A percentile compares a stretch with the other conserved stretches of the same genome.
Evolutionary conservation across 2,329 filamentous ascomycete species (phyloP).

Genomic region (Fusarium clavum): DNA sequence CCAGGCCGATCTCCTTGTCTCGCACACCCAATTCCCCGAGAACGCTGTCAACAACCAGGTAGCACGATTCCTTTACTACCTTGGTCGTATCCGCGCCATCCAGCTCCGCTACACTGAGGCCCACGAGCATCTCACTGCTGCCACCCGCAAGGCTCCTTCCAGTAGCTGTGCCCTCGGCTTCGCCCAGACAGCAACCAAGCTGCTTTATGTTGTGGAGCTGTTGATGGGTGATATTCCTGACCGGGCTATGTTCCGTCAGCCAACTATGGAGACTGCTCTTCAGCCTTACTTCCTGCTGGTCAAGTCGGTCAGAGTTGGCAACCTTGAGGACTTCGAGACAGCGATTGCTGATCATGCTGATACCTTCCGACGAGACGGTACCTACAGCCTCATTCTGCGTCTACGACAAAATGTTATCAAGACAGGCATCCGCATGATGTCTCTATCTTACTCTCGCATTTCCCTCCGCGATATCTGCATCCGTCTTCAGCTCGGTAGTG

Average conservation of each 20-base stretch:
- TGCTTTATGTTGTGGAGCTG: constrained; percentile 95
- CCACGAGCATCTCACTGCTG: constrained; percentile 91
- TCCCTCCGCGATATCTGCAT: constrained; percentile 98
- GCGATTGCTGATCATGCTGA: constrained; percentile 84
- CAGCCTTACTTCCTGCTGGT: constrained; percentile 95
- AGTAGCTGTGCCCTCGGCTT: constrained; percentile 92
- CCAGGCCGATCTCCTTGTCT: constrained; percentile 94
- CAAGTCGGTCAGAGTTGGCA: constrained; percentile 94
- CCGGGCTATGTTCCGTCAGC: constrained; percentile 90
- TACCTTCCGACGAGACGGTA: constrained; percentile 91
- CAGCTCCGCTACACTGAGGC: constrained; percentile 97
- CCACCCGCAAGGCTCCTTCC: constrained; percentile 93
- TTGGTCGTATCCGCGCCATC: constrained; percentile 94
- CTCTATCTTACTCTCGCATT: constrained; percentile 95
- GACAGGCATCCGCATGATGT: constrained; percentile 99
- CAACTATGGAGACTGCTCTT: constrained; percentile 85
- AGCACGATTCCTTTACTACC: constrained; percentile 95
- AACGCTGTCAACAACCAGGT: constrained; percentile 98
- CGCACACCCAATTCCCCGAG: constrained; percentile 93
- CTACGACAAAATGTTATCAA: constrained; percentile 99
- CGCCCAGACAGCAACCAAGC: constrained; percentile 94
- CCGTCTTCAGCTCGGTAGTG: constrained; percentile 89
- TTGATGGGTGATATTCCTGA: constrained; percentile 99
- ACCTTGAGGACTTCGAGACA: constrained; percentile 91
- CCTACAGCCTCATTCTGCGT: constrained; percentile 94